Conservation (phyloP, 371 early-diverging fungal species). For the Batkoa obscura region DNA sequence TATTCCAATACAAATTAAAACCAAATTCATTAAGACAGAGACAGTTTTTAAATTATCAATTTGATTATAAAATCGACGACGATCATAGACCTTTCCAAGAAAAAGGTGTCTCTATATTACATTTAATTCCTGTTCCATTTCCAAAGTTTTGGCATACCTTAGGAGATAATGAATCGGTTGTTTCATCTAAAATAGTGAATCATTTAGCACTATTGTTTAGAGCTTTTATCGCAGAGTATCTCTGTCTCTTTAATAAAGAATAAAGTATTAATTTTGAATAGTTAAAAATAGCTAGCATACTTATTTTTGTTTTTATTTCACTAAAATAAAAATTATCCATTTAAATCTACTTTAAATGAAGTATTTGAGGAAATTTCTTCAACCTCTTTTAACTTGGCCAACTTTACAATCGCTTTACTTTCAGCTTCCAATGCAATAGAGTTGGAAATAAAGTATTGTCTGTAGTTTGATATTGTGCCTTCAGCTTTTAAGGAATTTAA, state of each 20-base stretch:
- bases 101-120: slow-evolving; percentile 66
- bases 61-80: slow-evolving; percentile 41
- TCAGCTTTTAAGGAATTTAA: too few species aligned
- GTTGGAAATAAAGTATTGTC: background rate
- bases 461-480: background rate
- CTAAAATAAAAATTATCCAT: too few species aligned
- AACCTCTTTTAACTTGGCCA: background rate
- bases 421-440: background rate
- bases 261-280: too few species aligned
- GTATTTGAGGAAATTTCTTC: background rate
- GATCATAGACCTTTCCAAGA: slow-evolving; percentile 81
- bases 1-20: slow-evolving; percentile 17
- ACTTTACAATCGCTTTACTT: background rate
- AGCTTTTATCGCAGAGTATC: slow-evolving; percentile 30
- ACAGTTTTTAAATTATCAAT: slow-evolving; percentile 8
- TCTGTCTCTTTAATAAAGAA: slow-evolving; percentile 13
- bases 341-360: too few species aligned
- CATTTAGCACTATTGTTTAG: slow-evolving; percentile 28
- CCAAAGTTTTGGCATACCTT: slow-evolving; percentile 77
- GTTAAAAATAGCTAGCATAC: too few species aligned
- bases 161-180: slow-evolving; percentile 19
- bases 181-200: slow-evolving; percentile 20
- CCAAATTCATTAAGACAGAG: slow-evolving; percentile 8
- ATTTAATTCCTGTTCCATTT: slow-evolving; percentile 79
- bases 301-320: too few species aligned